Base-by-base conservation (phyloP, 2,329 filamentous ascomycete genomes). In the Fusarium compactum region DNA sequence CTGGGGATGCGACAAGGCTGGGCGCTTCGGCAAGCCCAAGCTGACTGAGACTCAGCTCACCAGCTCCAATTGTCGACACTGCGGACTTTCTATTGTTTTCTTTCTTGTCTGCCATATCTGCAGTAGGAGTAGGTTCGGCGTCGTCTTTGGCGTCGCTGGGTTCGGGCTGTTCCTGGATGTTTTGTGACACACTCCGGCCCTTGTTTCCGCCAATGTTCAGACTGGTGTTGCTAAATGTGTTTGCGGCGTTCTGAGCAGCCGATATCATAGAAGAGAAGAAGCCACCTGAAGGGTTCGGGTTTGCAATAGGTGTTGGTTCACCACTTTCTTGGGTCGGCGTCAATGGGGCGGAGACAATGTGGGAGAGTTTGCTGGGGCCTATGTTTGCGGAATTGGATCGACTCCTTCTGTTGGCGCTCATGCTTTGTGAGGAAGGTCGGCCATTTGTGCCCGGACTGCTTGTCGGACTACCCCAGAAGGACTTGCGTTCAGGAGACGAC, bases 251-350 rank as follows among this genome's bases (percentile, higher is more conserved):
- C 80, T 98, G 95, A 20, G 96, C 96, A 47, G 92, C 95, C 43
- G 94, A 95, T 70, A 99, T 89, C 77, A 99, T 92, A 27, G 93
- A 95, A 7, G 94, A 97, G 81, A 99, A 98, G 83, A 99, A 98
- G 2, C 94, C 91, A 40, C 87, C 84, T 58, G 69, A 44, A 25
- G 68, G 25, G n/a, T 71, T 71, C 20, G 88, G 85, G 34, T 87
- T 71, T 25, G 88, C 86, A 30, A 87, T 89, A 76, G 78, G 76
- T 65, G 88, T 89, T n/a, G 83, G 77, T 59, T 79, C 74, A 74
- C 90, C 90, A 79, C 81, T 85, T 78, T 98, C 95, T 40, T 89
- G 85, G 1, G 91, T 92, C 10, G 94, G 93, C 5, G 94, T 92
- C 55, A 96, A 83, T 11, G 94, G 91, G 18, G 87, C 89, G 58